Evolutionary conservation across 805 yeast species (phyloP), one percentile per base, ranked within the genome.

Genomic region (Myxozyma udenii): DNA sequence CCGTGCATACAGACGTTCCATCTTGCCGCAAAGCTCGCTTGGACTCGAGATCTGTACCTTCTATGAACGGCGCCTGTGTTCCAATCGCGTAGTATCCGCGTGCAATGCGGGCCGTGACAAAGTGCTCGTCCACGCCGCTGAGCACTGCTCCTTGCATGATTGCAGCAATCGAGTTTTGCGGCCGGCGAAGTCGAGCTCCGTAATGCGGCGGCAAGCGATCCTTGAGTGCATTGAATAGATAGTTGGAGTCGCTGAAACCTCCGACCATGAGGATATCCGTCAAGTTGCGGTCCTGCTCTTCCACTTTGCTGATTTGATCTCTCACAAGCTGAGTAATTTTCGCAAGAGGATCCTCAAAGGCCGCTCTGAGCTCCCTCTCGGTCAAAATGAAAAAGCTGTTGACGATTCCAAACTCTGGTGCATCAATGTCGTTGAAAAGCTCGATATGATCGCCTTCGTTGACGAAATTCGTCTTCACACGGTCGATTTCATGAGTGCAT

Each of bases 61-160:
- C 49, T 11, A 19, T 33, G 24, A 55, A 55, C 26, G 37, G 42
- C 35, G 45, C 44, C 40, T 46, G 16, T 2, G 52, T 49, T 19
- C 25, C 48, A 36, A 53, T 45, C 39, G 55, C 11, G 33, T 55
- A 55, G 23, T 48, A 54, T n/a, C 41, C 40, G 12, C 58, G 53
- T 19, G 59, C 41, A n/a, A 49, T 44, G 4, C 59, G 51, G 4
- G 58, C 44, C 9, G 39, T 33, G n/a, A 54, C 32, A 9, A 50
- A 28, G 41, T 52, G 46, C 18, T 55, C 59, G 39, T 35, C 43
- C 7, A 55, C 23, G 3, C 52, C 54, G 12, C 54, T 53, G n/a
- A 36, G 26, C 9, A 54, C 60, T 1, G 60, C 60, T 25, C 60
- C 60, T 3, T 51, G 50, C 5, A 55, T 54, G n/a, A 55, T 43